These are phyloP conservation scores for Pythium volutum DNA, from an alignment of 352 stramenopile species.

Conservation along the genomic window DNA sequence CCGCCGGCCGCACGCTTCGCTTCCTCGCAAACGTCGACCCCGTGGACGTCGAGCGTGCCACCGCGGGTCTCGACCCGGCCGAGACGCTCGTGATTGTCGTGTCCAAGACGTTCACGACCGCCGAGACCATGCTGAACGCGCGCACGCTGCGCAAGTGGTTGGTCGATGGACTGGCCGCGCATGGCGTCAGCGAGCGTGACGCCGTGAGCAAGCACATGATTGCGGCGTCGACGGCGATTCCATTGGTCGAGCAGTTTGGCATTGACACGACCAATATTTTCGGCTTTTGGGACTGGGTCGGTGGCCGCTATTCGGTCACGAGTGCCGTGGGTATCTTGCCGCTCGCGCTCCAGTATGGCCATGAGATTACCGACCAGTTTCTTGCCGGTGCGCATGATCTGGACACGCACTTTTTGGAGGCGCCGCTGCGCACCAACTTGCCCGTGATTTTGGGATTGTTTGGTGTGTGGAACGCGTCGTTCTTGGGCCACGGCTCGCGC, in stretches of 20 bases:
- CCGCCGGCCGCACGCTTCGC: slow-evolving; percentile 85
- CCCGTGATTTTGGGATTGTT: slow-evolving; percentile 96
- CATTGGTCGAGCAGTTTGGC: slow-evolving; percentile 89
- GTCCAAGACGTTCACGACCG: slow-evolving; percentile 98
- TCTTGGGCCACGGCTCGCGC: slow-evolving; percentile 92
- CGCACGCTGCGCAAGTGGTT: slow-evolving; percentile 96
- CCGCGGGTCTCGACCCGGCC: slow-evolving; percentile 91
- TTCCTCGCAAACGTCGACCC: slow-evolving; percentile 99
- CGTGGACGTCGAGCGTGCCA: slow-evolving; percentile 92
- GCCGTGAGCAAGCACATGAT: slow-evolving; percentile 94
- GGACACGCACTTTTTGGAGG: slow-evolving; percentile 96
- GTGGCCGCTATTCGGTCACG: slow-evolving; percentile 97
- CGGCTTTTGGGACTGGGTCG: slow-evolving; percentile 99
- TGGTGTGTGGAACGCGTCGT: slow-evolving; percentile 98
- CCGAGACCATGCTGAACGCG: slow-evolving; percentile 99
- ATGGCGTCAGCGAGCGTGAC: slow-evolving; percentile 75
- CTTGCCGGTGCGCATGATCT: slow-evolving; percentile 96
- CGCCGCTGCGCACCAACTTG: slow-evolving; percentile 92
- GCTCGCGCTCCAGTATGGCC: slow-evolving; percentile 95
- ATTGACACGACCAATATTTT: slow-evolving; percentile 97
- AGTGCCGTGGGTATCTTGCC: slow-evolving; percentile 96
- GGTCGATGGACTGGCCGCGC: slow-evolving; percentile 87
- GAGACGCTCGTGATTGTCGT: slow-evolving; percentile 97
- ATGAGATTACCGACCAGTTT: slow-evolving; percentile 90
- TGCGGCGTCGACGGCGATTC: slow-evolving; percentile 81